Percentiles rank a stretch among this genome's conserved stretches.
Evolutionary conservation across 208 protist species (phyloP).

Genomic region (Crithidia brevicula): DNA sequence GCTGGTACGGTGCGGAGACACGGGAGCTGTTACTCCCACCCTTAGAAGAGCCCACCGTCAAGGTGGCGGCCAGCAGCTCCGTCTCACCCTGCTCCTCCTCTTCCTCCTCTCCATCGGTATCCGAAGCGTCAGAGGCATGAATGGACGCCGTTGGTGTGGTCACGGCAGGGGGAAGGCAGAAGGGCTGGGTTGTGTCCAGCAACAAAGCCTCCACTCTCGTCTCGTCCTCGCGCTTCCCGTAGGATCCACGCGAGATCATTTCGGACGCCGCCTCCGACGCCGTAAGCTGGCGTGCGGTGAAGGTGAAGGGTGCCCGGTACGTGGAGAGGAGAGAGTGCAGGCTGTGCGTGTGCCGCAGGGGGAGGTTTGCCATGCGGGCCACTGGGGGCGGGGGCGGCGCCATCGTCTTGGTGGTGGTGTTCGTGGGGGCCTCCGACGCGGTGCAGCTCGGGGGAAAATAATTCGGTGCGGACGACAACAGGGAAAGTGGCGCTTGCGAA

Average conservation of each 20-base stretch:
- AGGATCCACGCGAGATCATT: conserved; percentile 13
- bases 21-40: not conserved
- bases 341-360: not conserved
- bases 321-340: not conserved
- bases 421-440: not conserved
- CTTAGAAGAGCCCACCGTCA: not conserved
- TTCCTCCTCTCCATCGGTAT: too few species aligned
- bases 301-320: not conserved
- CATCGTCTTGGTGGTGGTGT: not conserved
- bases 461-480: not conserved
- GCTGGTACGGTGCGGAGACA: not conserved
- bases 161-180: not conserved
- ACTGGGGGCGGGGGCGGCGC: conserved; percentile 5
- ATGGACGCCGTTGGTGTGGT: not conserved
- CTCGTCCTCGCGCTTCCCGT: conserved; percentile 21
- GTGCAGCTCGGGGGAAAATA: not conserved
- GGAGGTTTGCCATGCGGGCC: not conserved
- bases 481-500: not conserved
- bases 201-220: conserved; percentile 15
- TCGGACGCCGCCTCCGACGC: conserved; percentile 5
- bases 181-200: conserved; percentile 4
- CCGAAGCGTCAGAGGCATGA: too few species aligned
- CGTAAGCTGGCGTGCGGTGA: not conserved
- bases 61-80: not conserved
- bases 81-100: not conserved